Evolutionary conservation across 495 filamentous ascomycete species (phyloP), one percentile per base, ranked within the genome.

Genomic region (Amphirosellinia nigrospora): DNA sequence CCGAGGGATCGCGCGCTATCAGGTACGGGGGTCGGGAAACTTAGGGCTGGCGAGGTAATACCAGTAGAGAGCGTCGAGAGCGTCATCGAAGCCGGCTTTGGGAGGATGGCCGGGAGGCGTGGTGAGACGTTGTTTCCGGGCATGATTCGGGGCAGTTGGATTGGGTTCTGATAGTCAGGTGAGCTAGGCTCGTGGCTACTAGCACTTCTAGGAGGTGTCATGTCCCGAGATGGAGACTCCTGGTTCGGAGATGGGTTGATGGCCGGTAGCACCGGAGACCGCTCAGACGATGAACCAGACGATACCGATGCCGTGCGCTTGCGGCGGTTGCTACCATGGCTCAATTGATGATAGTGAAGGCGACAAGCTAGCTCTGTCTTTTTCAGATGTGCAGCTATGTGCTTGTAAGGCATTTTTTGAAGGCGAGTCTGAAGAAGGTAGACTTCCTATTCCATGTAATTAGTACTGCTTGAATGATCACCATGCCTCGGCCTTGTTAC

Each of bases 391-490:
- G 89, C 87, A 67, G 92, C 92, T 75, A 94, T 94, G 73, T 94
- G 92, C 86, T 94, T 94, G 81, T 94, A 94, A 1, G 92, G 92
- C 88, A 94, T 92, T 82, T 94, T 94, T 72, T 94, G 91, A 77
- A 91, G 86, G 48, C 92, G 89, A 69, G 92, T 94, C 77, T 93
- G 91, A 70, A 94, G 87, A 45, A 94, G 89, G 78, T 94, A 94
- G n/a, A 89, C 86, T 82, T 94, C 92, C 92, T 94, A 73, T 72
- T 71, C 61, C 48, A 56, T 8, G 6, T 0, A 26, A 26, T 69
- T 60, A 69, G 67, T 45, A 30, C 61, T 21, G n/a, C 46, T 55
- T n/a, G 13, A 1, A 43, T 16, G 45, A 30, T 11, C 43, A 4
- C 26, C 5, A 9, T 45, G 32, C 10, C 52, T n/a, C 19, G 71